Evolutionary conservation across 352 stramenopile genomes (phyloP).

Genomic region (Pythium utonaiense): DNA sequence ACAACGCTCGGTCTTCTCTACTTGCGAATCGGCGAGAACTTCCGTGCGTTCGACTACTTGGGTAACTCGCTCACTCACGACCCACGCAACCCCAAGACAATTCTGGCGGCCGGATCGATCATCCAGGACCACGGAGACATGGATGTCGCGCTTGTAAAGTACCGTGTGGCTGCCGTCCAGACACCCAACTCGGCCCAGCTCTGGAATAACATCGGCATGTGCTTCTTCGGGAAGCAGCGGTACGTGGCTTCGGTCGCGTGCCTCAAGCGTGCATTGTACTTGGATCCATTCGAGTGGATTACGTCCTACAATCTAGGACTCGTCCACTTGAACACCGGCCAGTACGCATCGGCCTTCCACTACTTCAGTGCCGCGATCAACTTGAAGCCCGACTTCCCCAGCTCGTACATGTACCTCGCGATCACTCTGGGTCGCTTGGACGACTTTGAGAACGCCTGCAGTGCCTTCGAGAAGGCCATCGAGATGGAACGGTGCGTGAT

Average conservation of each 20-base stretch:
- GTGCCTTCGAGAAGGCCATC: constrained; percentile 90
- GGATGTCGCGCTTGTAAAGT: constrained; percentile 94
- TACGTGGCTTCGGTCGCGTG: constrained; percentile 86
- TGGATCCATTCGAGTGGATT: constrained; percentile 95
- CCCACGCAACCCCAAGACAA: constrained; percentile 88
- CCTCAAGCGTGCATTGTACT: constrained; percentile 89
- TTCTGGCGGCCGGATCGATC: constrained; percentile 90
- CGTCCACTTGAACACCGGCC: constrained; percentile 90
- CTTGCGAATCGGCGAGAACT: constrained; percentile 87
- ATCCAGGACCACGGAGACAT: constrained; percentile 93
- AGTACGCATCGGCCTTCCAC: constrained; percentile 93
- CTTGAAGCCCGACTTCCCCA: constrained; percentile 83
- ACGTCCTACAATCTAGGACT: constrained; percentile 93
- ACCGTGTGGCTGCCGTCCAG: constrained; percentile 89
- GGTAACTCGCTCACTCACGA: constrained; percentile 92
- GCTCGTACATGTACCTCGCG: constrained; percentile 92
- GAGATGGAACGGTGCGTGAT: constrained; percentile 71
- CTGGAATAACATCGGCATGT: constrained; percentile 97
- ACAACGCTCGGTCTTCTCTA: constrained; percentile 90
- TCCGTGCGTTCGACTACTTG: constrained; percentile 92
- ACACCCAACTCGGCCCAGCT: constrained; percentile 91
- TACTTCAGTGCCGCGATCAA: constrained; percentile 91
- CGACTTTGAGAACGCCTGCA: constrained; percentile 91
- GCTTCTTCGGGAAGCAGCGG: constrained; percentile 92
- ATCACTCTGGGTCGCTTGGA: constrained; percentile 87